These are phyloP conservation scores for Linaria vulgaris DNA, from an alignment of 257 asterid genomes.

Conservation along the genomic window DNA sequence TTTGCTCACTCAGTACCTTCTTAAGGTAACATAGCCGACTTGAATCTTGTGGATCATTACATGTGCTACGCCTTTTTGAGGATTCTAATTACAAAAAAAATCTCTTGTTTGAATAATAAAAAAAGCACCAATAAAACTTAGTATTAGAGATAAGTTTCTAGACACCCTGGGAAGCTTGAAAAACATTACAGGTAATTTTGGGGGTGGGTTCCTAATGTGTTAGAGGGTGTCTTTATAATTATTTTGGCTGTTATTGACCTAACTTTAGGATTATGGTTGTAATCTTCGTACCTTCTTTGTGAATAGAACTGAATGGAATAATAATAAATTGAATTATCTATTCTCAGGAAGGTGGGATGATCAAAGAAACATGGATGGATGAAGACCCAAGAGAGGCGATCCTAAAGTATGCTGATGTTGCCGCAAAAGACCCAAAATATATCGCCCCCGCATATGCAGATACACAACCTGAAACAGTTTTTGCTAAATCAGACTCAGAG, in stretches of 20 bases:
- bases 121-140: no score
- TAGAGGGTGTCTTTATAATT: no score
- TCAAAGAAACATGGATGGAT: conserved; percentile 94
- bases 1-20: conserved; percentile 88
- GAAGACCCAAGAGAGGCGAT: conserved; percentile 99
- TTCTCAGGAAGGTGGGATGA: conserved; percentile 92
- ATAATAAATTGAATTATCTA: conserved; percentile 4
- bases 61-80: no score
- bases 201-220: no score
- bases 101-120: no score
- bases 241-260: no score
- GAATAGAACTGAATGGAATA: neutral
- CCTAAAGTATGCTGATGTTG: conserved; percentile 82
- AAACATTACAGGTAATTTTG: no score
- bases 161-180: no score
- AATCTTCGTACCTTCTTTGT: no score
- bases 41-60: neutral
- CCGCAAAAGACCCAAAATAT: conserved; percentile 83
- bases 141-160: no score
- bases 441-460: conserved; percentile 90
- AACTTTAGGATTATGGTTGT: no score
- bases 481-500: conserved; percentile 77
- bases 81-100: no score
- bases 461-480: conserved; percentile 84
- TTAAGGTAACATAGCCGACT: conserved; percentile 53